Conservation (phyloP, 2,329 filamentous ascomycete species). For the Lachnellula arida region DNA sequence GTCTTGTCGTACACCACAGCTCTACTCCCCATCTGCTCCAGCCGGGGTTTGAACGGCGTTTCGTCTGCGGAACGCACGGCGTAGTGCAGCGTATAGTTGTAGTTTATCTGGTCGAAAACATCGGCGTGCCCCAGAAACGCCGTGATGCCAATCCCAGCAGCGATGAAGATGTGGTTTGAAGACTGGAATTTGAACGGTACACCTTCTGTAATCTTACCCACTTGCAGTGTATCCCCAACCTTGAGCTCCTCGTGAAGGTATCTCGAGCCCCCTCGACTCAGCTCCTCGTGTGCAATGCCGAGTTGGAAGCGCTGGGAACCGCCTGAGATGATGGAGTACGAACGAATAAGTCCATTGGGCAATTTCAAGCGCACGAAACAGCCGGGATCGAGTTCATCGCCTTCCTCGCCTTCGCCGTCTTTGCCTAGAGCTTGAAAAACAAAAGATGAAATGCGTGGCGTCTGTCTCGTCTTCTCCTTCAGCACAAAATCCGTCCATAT, state of each 20-base stretch:
- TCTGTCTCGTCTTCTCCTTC: slow-evolving; percentile 47
- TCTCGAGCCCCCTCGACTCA: slow-evolving; percentile 55
- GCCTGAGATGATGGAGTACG: slow-evolving; percentile 57
- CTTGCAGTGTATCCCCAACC: slow-evolving; percentile 46
- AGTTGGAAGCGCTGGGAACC: slow-evolving; percentile 48
- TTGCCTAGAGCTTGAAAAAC: slow-evolving; percentile 43
- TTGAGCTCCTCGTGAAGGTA: slow-evolving; percentile 49
- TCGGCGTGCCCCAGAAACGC: slow-evolving; percentile 53
- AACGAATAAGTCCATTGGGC: slow-evolving; percentile 50
- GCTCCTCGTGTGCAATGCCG: slow-evolving; percentile 51
- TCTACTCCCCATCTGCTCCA: slow-evolving; percentile 35
- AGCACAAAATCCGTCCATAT: slow-evolving; percentile 37
- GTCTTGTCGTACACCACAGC: slow-evolving; percentile 50
- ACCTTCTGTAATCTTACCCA: slow-evolving; percentile 46
- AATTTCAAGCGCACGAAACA: slow-evolving; percentile 54
- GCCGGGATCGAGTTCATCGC: slow-evolving; percentile 39
- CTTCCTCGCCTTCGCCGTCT: slow-evolving; percentile 32
- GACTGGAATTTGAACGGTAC: slow-evolving; percentile 43
- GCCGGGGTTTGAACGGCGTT: not conserved
- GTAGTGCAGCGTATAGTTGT: slow-evolving; percentile 52
- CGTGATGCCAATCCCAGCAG: slow-evolving; percentile 62
- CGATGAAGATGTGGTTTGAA: slow-evolving; percentile 58
- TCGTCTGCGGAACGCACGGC: slow-evolving; percentile 42
- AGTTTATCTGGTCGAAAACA: slow-evolving; percentile 40
- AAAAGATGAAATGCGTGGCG: slow-evolving; percentile 46